phyloP scores from a whole-genome alignment of 1,139 yeast genomes.

The Kodamaea plutei region DNA sequence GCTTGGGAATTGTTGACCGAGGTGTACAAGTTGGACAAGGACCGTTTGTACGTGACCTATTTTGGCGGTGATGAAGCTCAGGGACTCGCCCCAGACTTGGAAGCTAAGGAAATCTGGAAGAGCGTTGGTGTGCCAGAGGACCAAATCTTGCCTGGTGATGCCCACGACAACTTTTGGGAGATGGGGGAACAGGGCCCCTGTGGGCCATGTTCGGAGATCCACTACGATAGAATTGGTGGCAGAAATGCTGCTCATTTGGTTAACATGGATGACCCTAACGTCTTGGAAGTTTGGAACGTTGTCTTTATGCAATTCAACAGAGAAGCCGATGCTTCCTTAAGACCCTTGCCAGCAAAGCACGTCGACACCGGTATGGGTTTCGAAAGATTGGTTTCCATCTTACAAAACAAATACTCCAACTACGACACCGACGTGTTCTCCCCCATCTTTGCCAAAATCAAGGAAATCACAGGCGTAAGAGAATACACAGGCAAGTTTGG shows the following conservation, averaged over 20 bases:
- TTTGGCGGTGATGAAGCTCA: slow-evolving; percentile 85
- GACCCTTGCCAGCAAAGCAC: slow-evolving; percentile 86
- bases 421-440: slow-evolving; percentile 96
- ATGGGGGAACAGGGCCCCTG: slow-evolving; percentile 99
- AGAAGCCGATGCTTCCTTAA: slow-evolving; percentile 80
- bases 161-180: slow-evolving; percentile 96
- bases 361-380: slow-evolving; percentile 99
- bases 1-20: slow-evolving; percentile 89
- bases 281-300: slow-evolving; percentile 94
- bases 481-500: slow-evolving; percentile 92
- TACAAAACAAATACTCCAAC: slow-evolving; percentile 86
- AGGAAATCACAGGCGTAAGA: slow-evolving; percentile 90
- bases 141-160: slow-evolving; percentile 89
- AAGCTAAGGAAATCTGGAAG: slow-evolving; percentile 85
- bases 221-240: slow-evolving; percentile 96
- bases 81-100: slow-evolving; percentile 91
- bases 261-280: slow-evolving; percentile 96
- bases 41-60: slow-evolving; percentile 88
- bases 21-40: slow-evolving; percentile 73
- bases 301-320: slow-evolving; percentile 96
- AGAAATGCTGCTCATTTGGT: slow-evolving; percentile 89
- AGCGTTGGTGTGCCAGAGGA: slow-evolving; percentile 85
- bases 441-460: slow-evolving; percentile 80
- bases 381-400: slow-evolving; percentile 90
- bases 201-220: slow-evolving; percentile 98